phyloP scores from a whole-genome alignment of 2,329 filamentous ascomycete species.

The Neurospora crassa region DNA sequence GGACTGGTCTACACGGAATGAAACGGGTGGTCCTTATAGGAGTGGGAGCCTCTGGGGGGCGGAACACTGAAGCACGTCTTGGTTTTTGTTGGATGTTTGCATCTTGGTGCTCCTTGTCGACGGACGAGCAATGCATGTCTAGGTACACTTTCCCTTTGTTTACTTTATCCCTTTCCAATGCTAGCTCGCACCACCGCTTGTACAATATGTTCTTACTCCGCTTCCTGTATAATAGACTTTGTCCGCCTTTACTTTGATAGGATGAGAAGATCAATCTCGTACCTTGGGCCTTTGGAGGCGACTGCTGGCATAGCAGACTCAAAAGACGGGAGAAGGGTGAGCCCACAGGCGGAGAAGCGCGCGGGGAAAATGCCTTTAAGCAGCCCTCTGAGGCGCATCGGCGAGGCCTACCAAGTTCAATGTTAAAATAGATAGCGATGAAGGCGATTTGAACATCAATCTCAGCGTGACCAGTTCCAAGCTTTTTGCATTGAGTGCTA shows the following conservation, averaged over 20 bases:
- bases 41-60: neutral
- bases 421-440: neutral
- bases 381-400: neutral
- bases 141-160: neutral
- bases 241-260: neutral
- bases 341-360: neutral
- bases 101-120: neutral
- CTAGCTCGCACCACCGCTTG: neutral
- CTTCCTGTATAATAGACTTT: neutral
- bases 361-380: neutral
- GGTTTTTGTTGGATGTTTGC: neutral
- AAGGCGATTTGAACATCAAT: neutral
- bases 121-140: neutral
- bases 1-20: neutral
- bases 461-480: neutral
- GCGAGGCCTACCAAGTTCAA: neutral
- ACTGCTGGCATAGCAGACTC: neutral
- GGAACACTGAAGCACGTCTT: neutral
- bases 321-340: neutral
- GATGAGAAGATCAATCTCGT: neutral
- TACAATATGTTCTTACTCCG: neutral
- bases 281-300: neutral
- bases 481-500: neutral
- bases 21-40: neutral
- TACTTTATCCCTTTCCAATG: neutral